Evolutionary conservation across 2,329 filamentous ascomycete genomes (phyloP).

Genomic region (Xylaria sp.): DNA sequence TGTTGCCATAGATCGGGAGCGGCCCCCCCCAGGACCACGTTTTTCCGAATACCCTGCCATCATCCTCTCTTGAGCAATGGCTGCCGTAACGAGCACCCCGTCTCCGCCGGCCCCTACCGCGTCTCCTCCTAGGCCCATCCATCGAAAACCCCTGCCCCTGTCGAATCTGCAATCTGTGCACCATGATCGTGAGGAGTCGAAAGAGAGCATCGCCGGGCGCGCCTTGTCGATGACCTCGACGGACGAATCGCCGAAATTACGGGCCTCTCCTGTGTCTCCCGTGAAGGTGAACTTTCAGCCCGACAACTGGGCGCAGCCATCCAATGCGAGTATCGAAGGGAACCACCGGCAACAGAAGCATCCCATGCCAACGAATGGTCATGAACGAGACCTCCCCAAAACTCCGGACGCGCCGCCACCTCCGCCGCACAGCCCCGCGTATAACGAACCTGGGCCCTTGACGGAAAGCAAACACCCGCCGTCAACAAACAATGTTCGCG

Average conservation of each 20-base stretch:
- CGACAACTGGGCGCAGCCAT: conserved; percentile 56
- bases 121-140: conserved; percentile 34
- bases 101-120: conserved; percentile 32
- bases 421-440: conserved; percentile 41
- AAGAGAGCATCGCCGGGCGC: conserved; percentile 29
- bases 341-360: conserved; percentile 32
- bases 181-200: conserved; percentile 38
- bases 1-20: conserved; percentile 18
- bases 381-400: conserved; percentile 38
- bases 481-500: conserved; percentile 20
- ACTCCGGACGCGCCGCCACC: conserved; percentile 42
- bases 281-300: conserved; percentile 57
- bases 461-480: conserved; percentile 20
- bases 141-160: conserved; percentile 33
- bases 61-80: conserved; percentile 31
- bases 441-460: conserved; percentile 20
- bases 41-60: conserved; percentile 9
- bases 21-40: conserved; percentile 14
- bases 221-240: conserved; percentile 27
- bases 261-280: conserved; percentile 58
- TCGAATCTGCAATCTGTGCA: conserved; percentile 39
- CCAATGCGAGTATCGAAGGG: conserved; percentile 55
- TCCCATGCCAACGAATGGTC: neutral
- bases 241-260: conserved; percentile 47
- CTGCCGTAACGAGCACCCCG: conserved; percentile 34